These are phyloP conservation scores for Starmera stellimalicola DNA, from an alignment of 1,139 yeast genomes.

Conservation along the genomic window DNA sequence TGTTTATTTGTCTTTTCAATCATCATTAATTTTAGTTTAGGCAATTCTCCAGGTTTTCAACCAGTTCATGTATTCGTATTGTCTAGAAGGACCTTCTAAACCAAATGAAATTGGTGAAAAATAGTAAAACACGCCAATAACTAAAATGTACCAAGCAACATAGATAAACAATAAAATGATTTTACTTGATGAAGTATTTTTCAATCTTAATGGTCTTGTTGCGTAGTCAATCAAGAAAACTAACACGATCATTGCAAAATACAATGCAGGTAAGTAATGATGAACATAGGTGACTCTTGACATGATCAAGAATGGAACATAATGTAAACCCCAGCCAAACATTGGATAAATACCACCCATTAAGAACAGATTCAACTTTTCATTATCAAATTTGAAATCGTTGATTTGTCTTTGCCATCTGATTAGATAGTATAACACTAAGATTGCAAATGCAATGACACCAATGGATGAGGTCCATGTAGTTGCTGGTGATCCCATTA, in stretches of 20 bases:
- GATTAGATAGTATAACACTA: constrained; percentile 50
- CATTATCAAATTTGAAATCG: constrained; percentile 44
- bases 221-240: constrained; percentile 65
- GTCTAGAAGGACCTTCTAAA: constrained; percentile 68
- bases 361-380: constrained; percentile 33
- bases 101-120: constrained; percentile 82
- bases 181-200: constrained; percentile 22
- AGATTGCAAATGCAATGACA: constrained; percentile 48
- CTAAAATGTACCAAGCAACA: constrained; percentile 40
- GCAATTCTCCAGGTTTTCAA: constrained; percentile 64
- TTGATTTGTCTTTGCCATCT: constrained; percentile 91
- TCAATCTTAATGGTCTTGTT: constrained; percentile 34
- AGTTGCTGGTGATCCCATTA: constrained; percentile 89
- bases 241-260: constrained; percentile 83
- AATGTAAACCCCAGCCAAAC: constrained; percentile 94
- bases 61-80: constrained; percentile 68
- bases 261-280: constrained; percentile 93
- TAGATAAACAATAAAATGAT: constrained; percentile 26
- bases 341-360: constrained; percentile 89
- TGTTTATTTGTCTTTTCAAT: not conserved
- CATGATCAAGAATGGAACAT: constrained; percentile 84
- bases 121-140: constrained; percentile 60
- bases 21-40: constrained; percentile 2
- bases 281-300: constrained; percentile 96
- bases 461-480: constrained; percentile 87